These are phyloP conservation scores for Hypoxylon cercidicola DNA, from an alignment of 495 filamentous ascomycete species.

Conservation along the genomic window DNA sequence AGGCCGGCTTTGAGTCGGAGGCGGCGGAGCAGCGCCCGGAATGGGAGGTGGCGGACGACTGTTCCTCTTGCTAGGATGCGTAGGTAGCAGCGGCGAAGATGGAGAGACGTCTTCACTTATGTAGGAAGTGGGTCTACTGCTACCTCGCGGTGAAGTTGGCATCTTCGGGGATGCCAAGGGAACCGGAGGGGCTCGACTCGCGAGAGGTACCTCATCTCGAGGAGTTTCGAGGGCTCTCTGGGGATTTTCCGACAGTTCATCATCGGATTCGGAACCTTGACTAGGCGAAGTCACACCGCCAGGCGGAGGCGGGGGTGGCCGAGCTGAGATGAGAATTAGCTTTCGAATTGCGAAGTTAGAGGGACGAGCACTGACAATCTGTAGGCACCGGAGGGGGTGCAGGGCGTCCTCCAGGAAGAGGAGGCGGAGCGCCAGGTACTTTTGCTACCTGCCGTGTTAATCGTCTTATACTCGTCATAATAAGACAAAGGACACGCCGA, in stretches of 20 bases:
- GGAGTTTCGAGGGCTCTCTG: constrained; percentile 50
- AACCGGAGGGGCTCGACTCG: constrained; percentile 54
- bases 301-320: constrained; percentile 63
- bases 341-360: constrained; percentile 28
- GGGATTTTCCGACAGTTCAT: constrained; percentile 82
- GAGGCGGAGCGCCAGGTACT: constrained; percentile 59
- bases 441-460: constrained; percentile 51
- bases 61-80: constrained; percentile 60
- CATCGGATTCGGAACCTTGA: constrained; percentile 89
- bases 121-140: constrained; percentile 64
- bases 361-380: constrained; percentile 67
- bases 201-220: constrained; percentile 50
- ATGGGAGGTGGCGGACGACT: constrained; percentile 62
- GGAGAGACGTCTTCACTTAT: constrained; percentile 58
- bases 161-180: constrained; percentile 62
- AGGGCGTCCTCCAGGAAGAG: constrained; percentile 70
- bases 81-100: constrained; percentile 52
- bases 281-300: constrained; percentile 70
- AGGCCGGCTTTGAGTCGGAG: constrained; percentile 68
- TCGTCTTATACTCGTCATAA: constrained; percentile 42
- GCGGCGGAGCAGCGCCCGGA: constrained; percentile 60
- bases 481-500: constrained; percentile 42
- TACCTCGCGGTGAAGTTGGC: constrained; percentile 64
- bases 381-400: constrained; percentile 74
- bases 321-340: constrained; percentile 62